Percentiles rank a stretch among this genome's conserved stretches.
These are phyloP conservation scores for Oryza coarctata DNA, from an alignment of 176 grass and related monocot species.

Conservation along the genomic window DNA sequence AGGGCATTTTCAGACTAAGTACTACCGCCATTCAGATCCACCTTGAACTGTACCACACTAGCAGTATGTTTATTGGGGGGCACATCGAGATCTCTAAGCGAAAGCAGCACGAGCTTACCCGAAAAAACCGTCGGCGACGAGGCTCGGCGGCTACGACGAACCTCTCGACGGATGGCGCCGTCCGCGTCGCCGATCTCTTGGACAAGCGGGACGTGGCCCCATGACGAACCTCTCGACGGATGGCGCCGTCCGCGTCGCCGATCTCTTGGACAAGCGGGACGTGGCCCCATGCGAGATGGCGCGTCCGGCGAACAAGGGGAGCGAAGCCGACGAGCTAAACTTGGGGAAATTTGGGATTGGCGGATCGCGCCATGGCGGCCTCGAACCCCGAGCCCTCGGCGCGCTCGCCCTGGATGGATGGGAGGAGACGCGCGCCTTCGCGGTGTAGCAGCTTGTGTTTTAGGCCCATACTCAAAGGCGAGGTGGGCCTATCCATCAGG, in stretches of 20 bases:
- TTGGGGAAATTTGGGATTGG: neutral
- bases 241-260: constrained; percentile 26
- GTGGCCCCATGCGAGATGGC: neutral
- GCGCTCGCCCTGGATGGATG: too few relatives aligned
- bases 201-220: too few relatives aligned
- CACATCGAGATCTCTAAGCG: neutral
- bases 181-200: constrained; percentile 30
- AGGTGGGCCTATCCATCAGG: neutral
- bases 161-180: neutral
- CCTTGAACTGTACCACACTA: neutral
- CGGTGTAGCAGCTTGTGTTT: neutral
- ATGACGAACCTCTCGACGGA: too few relatives aligned
- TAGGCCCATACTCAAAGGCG: neutral
- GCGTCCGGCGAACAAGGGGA: neutral
- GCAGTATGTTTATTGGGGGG: too few relatives aligned
- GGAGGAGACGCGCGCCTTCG: constrained; percentile 37
- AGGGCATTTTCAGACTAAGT: constrained; percentile 24
- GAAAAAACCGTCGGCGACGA: neutral
- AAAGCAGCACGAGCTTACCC: neutral
- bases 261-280: too few relatives aligned
- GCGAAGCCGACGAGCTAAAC: neutral
- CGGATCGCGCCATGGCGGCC: constrained; percentile 28
- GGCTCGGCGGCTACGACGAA: constrained; percentile 2
- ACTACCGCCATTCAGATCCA: too few relatives aligned
- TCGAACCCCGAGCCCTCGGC: too few relatives aligned